Base-by-base conservation (phyloP, 371 early-diverging fungal genomes). In the Mortierella polycephala region DNA sequence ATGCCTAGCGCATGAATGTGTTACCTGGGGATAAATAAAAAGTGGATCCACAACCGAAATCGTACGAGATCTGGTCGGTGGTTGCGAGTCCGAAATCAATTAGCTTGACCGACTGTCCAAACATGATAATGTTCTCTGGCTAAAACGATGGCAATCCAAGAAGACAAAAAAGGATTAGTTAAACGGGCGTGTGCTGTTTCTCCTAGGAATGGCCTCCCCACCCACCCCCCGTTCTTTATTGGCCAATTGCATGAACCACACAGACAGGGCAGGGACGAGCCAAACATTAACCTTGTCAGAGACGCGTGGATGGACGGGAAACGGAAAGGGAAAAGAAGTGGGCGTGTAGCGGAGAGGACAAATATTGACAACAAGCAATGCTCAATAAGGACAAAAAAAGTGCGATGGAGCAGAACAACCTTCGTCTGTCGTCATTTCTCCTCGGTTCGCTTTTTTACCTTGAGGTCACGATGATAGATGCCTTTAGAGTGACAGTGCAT, bases 31-130 rank as follows among this genome's bases (percentile, higher is more conserved):
- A 94, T 87, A 96, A 94, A 80, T 98, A 98, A 80, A 94, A 93
- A 0, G 94, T 92, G 14, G 93, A 92, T 8, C 98, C 98, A 79
- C 96, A 95, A 4, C 97, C 96, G 65, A 93, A 90, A 59, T 97
- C 96, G 11, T 74, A 88, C 14, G 94, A 93, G 68, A 83, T 82
- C 0, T 66, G 60, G 20, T 94, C 89, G 8, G 88, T 88, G 1
- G 97, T 97, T 5, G 96, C 91, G 11, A 99, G 88, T 0, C 98
- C 98, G 87, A 98, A 98, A 77, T 98, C 98, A 18, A 96, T 92
- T 20, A 98, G 85, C 77, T 96, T 96, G 66, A 96, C 80, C 0
- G 84, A 83, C 14, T 64, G 62, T 2, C 86, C 87, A 60, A 86
- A 85, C 30, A 88, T 84, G 23, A 89, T 82, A 23, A 91, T 85